Evolutionary conservation across 78 protist genomes (phyloP).

Genomic region (Capsaspora owczarzaki): DNA sequence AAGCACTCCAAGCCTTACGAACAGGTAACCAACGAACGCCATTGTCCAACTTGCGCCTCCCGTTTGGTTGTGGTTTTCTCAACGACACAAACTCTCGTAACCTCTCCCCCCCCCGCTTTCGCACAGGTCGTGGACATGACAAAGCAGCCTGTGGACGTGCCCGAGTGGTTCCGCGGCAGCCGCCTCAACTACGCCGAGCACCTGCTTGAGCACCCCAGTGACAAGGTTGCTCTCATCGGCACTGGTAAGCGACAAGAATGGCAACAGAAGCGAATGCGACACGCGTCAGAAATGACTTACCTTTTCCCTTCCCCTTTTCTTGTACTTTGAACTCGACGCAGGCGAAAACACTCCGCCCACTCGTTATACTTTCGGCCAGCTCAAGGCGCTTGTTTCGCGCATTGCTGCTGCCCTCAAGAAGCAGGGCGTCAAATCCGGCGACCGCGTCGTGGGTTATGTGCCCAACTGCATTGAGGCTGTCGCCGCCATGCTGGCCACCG

Average conservation of each 20-base stretch:
- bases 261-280: too few relatives aligned
- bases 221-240: conserved; percentile 7
- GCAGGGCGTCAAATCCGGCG: conserved; percentile 1
- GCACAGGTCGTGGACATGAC: not conserved
- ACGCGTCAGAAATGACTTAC: too few relatives aligned
- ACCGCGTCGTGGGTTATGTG: conserved; percentile 35
- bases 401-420: not conserved
- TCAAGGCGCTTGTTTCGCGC: conserved; percentile 1
- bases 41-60: too few relatives aligned
- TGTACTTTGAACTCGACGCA: too few relatives aligned
- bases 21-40: too few relatives aligned
- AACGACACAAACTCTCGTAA: too few relatives aligned
- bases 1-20: not conserved
- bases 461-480: conserved; percentile 32
- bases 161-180: conserved; percentile 39
- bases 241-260: too few relatives aligned
- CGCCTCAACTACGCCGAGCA: conserved; percentile 43
- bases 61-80: too few relatives aligned
- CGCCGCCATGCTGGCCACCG: conserved; percentile 19
- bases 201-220: conserved; percentile 15
- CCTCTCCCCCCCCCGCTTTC: too few relatives aligned
- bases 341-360: too few relatives aligned
- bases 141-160: not conserved
- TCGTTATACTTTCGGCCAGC: not conserved
- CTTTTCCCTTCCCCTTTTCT: too few relatives aligned